These are phyloP conservation scores for Silene conica DNA, from an alignment of 148 eudicot genomes.

Conservation along the genomic window DNA sequence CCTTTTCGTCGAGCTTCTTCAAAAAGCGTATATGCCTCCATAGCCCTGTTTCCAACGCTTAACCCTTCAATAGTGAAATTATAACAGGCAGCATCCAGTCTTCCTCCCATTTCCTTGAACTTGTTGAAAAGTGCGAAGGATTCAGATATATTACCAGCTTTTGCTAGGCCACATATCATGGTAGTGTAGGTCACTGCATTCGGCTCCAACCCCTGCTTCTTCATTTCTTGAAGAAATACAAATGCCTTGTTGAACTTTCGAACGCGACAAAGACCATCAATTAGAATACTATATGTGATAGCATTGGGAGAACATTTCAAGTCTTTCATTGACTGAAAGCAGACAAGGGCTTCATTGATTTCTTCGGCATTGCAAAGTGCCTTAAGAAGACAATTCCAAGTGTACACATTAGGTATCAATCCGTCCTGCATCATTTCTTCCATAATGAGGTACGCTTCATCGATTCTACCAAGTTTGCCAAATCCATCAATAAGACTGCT, in stretches of 20 bases:
- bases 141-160: slow-evolving; percentile 70
- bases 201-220: slow-evolving; percentile 69
- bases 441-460: slow-evolving; percentile 90
- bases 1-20: slow-evolving; percentile 85
- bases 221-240: slow-evolving; percentile 93
- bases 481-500: slow-evolving; percentile 93
- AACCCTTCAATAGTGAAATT: slow-evolving; percentile 83
- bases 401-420: slow-evolving; percentile 60
- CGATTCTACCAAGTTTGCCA: slow-evolving; percentile 90
- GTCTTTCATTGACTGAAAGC: slow-evolving; percentile 87
- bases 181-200: slow-evolving; percentile 68
- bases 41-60: slow-evolving; percentile 61
- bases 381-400: slow-evolving; percentile 90
- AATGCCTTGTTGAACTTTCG: slow-evolving; percentile 91
- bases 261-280: slow-evolving; percentile 85
- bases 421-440: slow-evolving; percentile 93
- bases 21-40: slow-evolving; percentile 67
- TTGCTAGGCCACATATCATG: slow-evolving; percentile 85
- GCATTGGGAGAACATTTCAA: slow-evolving; percentile 59
- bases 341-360: slow-evolving; percentile 84
- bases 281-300: slow-evolving; percentile 68
- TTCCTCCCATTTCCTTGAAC: slow-evolving; percentile 69
- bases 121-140: slow-evolving; percentile 69
- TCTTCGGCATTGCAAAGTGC: slow-evolving; percentile 87
- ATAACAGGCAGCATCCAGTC: slow-evolving; percentile 80